Base-by-base conservation (phyloP, 1,284 basidiomycete genomes). In the Pseudozyma thailandica region DNA sequence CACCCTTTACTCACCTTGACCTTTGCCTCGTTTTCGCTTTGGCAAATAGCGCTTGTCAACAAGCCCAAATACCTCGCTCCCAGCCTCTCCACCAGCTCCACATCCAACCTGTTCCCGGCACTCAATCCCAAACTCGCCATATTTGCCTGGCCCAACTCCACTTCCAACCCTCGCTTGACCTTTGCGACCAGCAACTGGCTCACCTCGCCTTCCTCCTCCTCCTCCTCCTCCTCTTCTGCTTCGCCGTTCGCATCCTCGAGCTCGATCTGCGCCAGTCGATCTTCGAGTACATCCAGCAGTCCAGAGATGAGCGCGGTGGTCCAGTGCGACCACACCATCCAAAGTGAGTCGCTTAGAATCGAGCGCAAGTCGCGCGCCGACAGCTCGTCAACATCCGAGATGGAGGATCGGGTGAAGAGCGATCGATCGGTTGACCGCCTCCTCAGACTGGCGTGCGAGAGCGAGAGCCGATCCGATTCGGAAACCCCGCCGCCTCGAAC, bases 321-420 rank as follows among this genome's bases (percentile, higher is more conserved):
- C 70, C 70, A 72, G 18, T 66, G 63, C 16, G 58, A 58, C 70
- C 70, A 72, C 2, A 72, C 70, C 59, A 63, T 72, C 63, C 64
- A 72, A n/a, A 72, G 52, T 45, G 63, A 63, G 44, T 60, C 64
- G 27, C n/a, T n/a, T n/a, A n/a, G 59, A 63, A 15, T 66, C 57
- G 38, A 72, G 50, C n/a, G 54, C 50, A 18, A 46, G 53, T 46
- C 12, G 63, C 56, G 30, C 50, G 4, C 9, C 39, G 39, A 13
- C 5, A 23, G 8, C 8, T 6, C 33, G 33, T n/a, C 33, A n/a
- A 35, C 8, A 5, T 35, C 33, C 33, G 33, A 35, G 6, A 16
- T 2, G 4, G 27, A 47, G 12, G 62, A 71, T 31, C 57, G 62
- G 13, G 68, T 37, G 38, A 60, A 61, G 33, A 56, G 21, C 27